Evolutionary conservation across 495 filamentous ascomycete genomes (phyloP).

Genomic region (Neurospora cerealis): DNA sequence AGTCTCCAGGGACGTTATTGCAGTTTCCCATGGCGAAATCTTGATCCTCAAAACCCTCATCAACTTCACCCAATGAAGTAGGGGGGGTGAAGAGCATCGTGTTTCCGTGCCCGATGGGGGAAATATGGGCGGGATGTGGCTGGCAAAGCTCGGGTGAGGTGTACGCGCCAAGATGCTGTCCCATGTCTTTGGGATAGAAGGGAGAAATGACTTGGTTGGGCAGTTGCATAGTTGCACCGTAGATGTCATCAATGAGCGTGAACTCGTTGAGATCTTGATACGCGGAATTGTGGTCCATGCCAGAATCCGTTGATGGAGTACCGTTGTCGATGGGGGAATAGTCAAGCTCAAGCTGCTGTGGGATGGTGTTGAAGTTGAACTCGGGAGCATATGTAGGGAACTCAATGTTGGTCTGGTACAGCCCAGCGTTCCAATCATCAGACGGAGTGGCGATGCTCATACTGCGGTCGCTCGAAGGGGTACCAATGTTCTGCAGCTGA

Average conservation of each 20-base stretch:
- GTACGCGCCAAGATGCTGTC: constrained; percentile 22
- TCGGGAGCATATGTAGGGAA: constrained; percentile 34
- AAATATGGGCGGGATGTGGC: constrained; percentile 41
- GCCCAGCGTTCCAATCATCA: constrained; percentile 24
- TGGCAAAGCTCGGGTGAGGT: constrained; percentile 26
- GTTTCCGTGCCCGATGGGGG: constrained; percentile 52
- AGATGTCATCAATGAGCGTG: constrained; percentile 46
- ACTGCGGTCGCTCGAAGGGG: constrained; percentile 33
- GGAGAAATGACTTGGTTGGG: constrained; percentile 26
- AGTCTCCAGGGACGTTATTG: constrained; percentile 15
- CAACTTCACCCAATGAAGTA: constrained; percentile 34
- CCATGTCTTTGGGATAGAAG: constrained; percentile 31
- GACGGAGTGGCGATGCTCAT: constrained; percentile 33
- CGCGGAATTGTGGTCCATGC: constrained; percentile 33
- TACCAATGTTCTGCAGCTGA: constrained; percentile 44
- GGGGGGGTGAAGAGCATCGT: constrained; percentile 52
- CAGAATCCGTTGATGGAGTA: constrained; percentile 36
- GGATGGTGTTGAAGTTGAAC: constrained; percentile 27
- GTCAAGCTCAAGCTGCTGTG: constrained; percentile 37
- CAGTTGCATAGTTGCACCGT: constrained; percentile 37
- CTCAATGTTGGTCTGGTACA: constrained; percentile 23
- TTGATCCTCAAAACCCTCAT: constrained; percentile 39
- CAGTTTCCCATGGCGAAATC: constrained; percentile 16
- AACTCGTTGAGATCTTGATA: constrained; percentile 38
- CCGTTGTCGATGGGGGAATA: constrained; percentile 38